These are phyloP conservation scores for Phytophthora macrochlamydospora DNA, from an alignment of 352 stramenopile species.

Conservation along the genomic window DNA sequence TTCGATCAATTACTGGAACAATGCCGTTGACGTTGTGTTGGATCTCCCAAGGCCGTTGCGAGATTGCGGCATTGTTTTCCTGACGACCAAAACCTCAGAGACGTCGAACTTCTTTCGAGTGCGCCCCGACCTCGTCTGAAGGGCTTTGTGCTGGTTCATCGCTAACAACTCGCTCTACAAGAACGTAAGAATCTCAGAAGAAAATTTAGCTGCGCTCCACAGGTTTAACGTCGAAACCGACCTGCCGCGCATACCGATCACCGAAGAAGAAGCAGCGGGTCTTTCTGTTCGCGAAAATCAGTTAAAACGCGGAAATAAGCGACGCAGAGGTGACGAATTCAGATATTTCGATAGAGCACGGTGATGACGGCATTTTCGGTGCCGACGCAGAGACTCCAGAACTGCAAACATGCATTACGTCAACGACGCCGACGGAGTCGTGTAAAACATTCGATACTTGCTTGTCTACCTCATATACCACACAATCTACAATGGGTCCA, in stretches of 20 bases:
- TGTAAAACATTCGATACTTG: too few species aligned
- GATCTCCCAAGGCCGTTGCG: background rate
- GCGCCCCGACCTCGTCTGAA: background rate
- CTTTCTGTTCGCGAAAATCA: background rate
- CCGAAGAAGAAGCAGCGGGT: background rate
- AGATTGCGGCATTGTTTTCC: background rate
- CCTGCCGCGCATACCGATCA: background rate
- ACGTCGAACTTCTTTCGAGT: slow-evolving; percentile 1
- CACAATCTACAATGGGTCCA: background rate
- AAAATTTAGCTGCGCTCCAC: background rate
- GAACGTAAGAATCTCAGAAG: background rate
- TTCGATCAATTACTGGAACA: background rate
- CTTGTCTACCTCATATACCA: too few species aligned
- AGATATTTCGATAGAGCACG: too few species aligned
- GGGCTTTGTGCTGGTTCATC: slow-evolving; percentile 1
- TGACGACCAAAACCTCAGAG: background rate
- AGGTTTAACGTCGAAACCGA: background rate
- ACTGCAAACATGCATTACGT: too few species aligned
- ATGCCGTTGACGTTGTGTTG: background rate
- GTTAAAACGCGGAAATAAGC: background rate
- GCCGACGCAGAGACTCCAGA: too few species aligned
- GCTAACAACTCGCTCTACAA: background rate
- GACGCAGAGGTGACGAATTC: too few species aligned
- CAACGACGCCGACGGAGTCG: too few species aligned
- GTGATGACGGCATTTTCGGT: too few species aligned